Evolutionary conservation across 2,329 filamentous ascomycete genomes (phyloP), one percentile per base, ranked within the genome.

Genomic region (Colletotrichum trifolii): DNA sequence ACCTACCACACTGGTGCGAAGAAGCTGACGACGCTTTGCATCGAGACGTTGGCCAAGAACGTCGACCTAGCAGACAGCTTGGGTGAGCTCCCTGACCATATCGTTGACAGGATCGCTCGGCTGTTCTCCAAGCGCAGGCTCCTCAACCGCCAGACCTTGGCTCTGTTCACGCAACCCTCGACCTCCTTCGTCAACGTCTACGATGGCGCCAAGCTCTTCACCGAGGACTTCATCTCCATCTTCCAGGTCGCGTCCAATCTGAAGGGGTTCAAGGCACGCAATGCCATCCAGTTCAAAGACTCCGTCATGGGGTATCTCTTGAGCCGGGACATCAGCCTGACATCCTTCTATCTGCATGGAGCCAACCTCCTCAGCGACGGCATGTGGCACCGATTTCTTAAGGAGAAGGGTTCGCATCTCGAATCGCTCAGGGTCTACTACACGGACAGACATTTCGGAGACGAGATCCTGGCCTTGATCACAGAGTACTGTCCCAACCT

Each of bases 221-320:
- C 87, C 2, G 87, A 94, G 69, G 93, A 98, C 72, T 94, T 91
- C 69, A 85, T 92, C 52, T 87, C 89, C 68, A 92, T 97, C 46
- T 94, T 97, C 67, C 90, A 93, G 55, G 84, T 88, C 3, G 89
- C 91, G 62, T 88, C 92, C 0, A 83, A 83, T 6, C 80, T 97
- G 58, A 87, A 87, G 71, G 85, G 85, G 47, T 83, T 97, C 61
- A 91, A 93, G 69, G 80, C 97, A 10, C 89, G 91, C 53, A 95
- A 94, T 72, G 93, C 90, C n/a, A 92, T 96, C 54, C 94, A 97
- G 73, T 91, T 97, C 82, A 97, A 97, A 77, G 91, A 97, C 72
- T 83, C 84, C 43, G 91, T 94, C 46, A 85, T 97, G 76, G 87
- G 93, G 56, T 97, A 95, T 75, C 86, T 97, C 72, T 82, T 92